Evolutionary conservation across 495 filamentous ascomycete genomes (phyloP).

Genomic region (Tuber aestivum): DNA sequence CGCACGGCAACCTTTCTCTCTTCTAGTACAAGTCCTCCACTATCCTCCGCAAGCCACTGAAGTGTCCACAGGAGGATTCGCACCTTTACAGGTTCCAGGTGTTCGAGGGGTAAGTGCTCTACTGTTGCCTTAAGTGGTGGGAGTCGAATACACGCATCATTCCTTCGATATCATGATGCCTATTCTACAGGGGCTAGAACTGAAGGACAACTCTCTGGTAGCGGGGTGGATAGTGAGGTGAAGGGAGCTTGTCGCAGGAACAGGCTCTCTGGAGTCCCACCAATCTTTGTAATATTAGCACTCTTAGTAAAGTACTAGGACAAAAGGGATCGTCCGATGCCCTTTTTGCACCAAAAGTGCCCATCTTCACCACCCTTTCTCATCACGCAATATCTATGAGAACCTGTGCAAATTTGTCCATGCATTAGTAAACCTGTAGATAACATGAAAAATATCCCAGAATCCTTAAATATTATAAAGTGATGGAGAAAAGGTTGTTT

Average conservation of each 20-base stretch:
- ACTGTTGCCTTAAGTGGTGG: slow-evolving; percentile 95
- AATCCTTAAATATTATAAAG: too few species aligned
- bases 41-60: slow-evolving; percentile 81
- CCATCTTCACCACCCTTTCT: too few species aligned
- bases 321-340: too few species aligned
- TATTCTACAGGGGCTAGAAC: slow-evolving; percentile 85
- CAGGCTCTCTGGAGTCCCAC: slow-evolving; percentile 79
- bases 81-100: slow-evolving; percentile 93
- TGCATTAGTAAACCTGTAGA: too few species aligned
- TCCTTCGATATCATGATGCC: slow-evolving; percentile 83
- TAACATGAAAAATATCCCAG: too few species aligned
- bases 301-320: too few species aligned
- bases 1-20: slow-evolving; percentile 84
- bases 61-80: slow-evolving; percentile 78
- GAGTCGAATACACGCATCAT: slow-evolving; percentile 98
- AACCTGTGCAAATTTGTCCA: too few species aligned
- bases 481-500: too few species aligned
- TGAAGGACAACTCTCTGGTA: slow-evolving; percentile 87
- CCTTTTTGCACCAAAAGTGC: too few species aligned
- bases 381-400: too few species aligned
- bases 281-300: slow-evolving; percentile 87
- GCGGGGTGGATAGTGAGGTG: slow-evolving; percentile 82
- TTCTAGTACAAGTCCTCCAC: slow-evolving; percentile 90
- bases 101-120: slow-evolving; percentile 96
- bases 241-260: slow-evolving; percentile 83